phyloP scores from a whole-genome alignment of 2,329 filamentous ascomycete species.

The Fusarium dlaminii region DNA sequence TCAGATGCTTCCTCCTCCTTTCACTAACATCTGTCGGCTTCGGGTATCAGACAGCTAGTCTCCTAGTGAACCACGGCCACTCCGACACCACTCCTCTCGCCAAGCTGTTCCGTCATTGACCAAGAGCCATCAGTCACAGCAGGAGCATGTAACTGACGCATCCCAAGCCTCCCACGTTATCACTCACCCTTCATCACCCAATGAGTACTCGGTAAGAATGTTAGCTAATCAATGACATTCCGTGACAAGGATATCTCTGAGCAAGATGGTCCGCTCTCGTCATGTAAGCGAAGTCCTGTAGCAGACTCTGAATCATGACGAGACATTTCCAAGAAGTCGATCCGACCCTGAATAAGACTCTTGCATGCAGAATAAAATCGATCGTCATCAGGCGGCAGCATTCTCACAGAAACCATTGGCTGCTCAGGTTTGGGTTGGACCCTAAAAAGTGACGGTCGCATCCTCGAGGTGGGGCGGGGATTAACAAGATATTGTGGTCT shows the following conservation, averaged over 20 bases:
- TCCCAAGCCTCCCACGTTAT: neutral
- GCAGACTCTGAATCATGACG: neutral
- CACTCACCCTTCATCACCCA: neutral
- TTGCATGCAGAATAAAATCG: neutral
- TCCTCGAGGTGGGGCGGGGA: neutral
- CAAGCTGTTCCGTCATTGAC: neutral
- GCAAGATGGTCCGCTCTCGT: neutral
- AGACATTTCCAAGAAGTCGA: neutral
- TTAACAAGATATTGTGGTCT: neutral
- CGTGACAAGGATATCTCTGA: neutral
- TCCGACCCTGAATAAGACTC: neutral
- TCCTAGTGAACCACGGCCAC: neutral
- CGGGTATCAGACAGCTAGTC: neutral
- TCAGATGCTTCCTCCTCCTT: no score
- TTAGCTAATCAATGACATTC: accelerated
- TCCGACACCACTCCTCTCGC: neutral
- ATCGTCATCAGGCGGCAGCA: conserved; percentile 4
- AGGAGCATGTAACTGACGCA: neutral
- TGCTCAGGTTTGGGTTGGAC: neutral
- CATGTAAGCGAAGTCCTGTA: neutral
- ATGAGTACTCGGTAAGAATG: neutral
- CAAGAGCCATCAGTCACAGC: neutral
- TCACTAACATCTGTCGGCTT: neutral
- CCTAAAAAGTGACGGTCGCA: neutral
- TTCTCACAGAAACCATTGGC: neutral